Percentiles rank a stretch among this genome's conserved stretches.
Evolutionary conservation across 129 eudicot genomes (phyloP).

Genomic region (Centella asiatica): DNA sequence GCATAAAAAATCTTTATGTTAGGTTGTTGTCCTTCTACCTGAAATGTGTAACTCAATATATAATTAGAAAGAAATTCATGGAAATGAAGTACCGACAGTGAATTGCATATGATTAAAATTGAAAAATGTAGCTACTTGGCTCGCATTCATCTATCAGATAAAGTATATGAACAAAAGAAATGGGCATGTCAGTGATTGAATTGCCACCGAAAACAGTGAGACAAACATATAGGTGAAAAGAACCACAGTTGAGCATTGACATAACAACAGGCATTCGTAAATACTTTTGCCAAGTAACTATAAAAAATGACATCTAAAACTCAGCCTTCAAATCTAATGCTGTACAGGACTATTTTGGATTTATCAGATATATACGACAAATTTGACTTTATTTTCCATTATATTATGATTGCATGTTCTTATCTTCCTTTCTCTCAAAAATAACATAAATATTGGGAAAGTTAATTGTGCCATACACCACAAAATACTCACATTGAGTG

Average conservation of each 20-base stretch:
- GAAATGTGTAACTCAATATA: too few species aligned
- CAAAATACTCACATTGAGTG: conserved; percentile 47
- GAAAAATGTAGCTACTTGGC: too few species aligned
- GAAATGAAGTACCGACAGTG: too few species aligned
- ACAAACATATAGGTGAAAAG: too few species aligned
- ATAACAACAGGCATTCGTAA: neutral
- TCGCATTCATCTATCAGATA: too few species aligned
- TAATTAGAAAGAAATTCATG: too few species aligned
- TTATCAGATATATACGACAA: neutral
- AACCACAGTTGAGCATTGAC: neutral
- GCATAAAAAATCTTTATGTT: too few species aligned
- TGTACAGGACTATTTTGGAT: neutral
- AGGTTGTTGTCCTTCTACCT: too few species aligned
- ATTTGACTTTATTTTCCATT: neutral
- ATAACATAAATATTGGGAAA: neutral
- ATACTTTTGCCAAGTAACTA: neutral
- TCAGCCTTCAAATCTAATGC: neutral
- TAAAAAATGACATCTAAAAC: neutral
- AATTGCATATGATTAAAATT: too few species aligned
- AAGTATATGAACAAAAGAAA: neutral
- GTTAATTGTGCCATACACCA: neutral
- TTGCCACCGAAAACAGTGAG: too few species aligned
- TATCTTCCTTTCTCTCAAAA: neutral
- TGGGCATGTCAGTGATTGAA: neutral
- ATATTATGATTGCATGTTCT: neutral